Base-by-base conservation (phyloP, 495 filamentous ascomycete species). In the Penicillium riverlandense region DNA sequence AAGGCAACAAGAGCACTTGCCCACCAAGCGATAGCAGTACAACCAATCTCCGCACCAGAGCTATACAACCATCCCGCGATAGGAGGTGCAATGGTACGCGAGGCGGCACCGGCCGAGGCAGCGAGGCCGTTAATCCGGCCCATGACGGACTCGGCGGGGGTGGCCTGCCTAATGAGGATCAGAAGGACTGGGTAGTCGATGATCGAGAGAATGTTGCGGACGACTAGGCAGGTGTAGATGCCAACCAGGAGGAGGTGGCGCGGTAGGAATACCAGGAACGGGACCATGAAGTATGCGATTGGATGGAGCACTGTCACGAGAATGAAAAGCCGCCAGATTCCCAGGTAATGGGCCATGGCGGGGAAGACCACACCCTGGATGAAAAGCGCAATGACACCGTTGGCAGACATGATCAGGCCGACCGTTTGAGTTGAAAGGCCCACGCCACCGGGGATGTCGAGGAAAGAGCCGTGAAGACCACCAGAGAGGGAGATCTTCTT, bases 91-190 rank as follows among this genome's bases (percentile, higher is more conserved):
- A 89, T 59, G 44, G 85, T 90, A 31, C 87, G 80, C 52, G 82
- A 84, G 8, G 82, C 84, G 0, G 85, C 87, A 5, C 85, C 85
- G 4, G 83, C 85, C 31, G 82, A 87, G 4, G 87, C 87, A 31
- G 86, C 85, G 7, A 90, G 72, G 1, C 87, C 87, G 50, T 92
- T 92, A 43, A 92, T 83, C 55, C 79, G 86, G 11, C 87, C 87
- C 36, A 92, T 70, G 13, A 80, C 72, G 0, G 71, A 75, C 8
- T 72, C 66, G 11, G 78, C 79, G 3, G 86, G 84, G 13, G 83
- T 84, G 0, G 87, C 83, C 69, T 90, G 86, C 59, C 91, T 92
- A 67, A 92, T 79, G 7, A 92, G 72, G 35, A 92, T 90, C 31
- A 92, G 68, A 7, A 92, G 75, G 4, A 91, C 71, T 0, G 87